A percentile compares a stretch with the other conserved stretches of the same genome.
Conservation (phyloP, 2,329 filamentous ascomycete species). For the Davidsoniella virescens region DNA sequence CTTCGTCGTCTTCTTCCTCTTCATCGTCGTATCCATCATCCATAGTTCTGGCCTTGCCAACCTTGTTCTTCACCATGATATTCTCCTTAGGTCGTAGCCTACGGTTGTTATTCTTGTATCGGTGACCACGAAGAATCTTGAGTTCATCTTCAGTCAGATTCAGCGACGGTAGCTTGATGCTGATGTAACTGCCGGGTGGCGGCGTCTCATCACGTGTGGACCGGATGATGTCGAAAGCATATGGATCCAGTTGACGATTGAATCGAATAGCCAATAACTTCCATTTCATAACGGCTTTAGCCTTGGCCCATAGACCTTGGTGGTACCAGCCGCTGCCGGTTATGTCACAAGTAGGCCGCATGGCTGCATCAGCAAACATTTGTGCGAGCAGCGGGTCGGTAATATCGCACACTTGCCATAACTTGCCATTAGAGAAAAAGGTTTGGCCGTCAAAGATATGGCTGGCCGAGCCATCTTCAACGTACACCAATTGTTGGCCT, state of each 20-base stretch:
- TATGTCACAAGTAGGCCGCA: conserved; percentile 42
- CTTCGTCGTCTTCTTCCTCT: conserved; percentile 5
- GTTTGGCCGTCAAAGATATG: conserved; percentile 74
- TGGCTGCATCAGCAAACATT: conserved; percentile 47
- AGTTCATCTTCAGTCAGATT: conserved; percentile 24
- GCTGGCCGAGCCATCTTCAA: conserved; percentile 29
- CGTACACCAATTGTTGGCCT: conserved; percentile 23
- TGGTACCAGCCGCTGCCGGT: conserved; percentile 67
- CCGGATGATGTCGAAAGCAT: conserved; percentile 29
- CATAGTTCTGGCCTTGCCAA: conserved; percentile 5
- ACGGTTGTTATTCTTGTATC: conserved; percentile 15
- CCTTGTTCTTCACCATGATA: conserved; percentile 14
- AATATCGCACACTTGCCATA: conserved; percentile 91
- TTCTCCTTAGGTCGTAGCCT: conserved; percentile 16
- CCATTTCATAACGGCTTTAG: conserved; percentile 72
- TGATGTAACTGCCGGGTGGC: conserved; percentile 19
- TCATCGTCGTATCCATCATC: conserved; percentile 10
- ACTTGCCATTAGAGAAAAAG: conserved; percentile 64
- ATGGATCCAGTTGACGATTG: conserved; percentile 32
- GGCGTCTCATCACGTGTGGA: conserved; percentile 20
- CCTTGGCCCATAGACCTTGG: conserved; percentile 66
- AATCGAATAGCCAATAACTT: conserved; percentile 59
- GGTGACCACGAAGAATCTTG: conserved; percentile 20
- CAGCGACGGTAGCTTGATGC: conserved; percentile 24
- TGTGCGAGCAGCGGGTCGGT: conserved; percentile 56